Base-by-base conservation (phyloP, 257 asterid species). In the Agastache rugosa region DNA sequence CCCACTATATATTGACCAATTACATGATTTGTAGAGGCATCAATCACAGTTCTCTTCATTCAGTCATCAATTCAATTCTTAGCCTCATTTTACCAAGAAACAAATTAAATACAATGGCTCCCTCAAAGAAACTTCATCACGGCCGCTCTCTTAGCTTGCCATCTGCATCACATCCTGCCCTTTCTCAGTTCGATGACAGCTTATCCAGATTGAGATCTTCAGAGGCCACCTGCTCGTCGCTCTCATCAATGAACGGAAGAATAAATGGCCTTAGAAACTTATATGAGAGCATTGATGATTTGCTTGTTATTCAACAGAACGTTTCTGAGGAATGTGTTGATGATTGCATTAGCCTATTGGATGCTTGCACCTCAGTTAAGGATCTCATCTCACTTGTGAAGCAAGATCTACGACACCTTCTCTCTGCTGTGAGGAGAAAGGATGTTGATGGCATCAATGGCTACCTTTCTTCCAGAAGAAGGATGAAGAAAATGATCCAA, bases 61-160 rank as follows among this genome's bases (percentile, higher is more conserved):
- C 63, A 59, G 12, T 37, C 14, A n/a, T 4, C 27, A 35, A 25
- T 63, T 11, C 16, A 47, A 39, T 17, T 69, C 72, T 17, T 20
- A 41, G 11, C 64, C 63, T 34, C 50, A 51, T 42, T 54, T 19
- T 5, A 48, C 19, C 8, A 42, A 34, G 2, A 3, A 22, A 44
- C 34, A 1, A 37, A 53, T n/a, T n/a, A n/a, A n/a, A n/a, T n/a
- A n/a, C n/a, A 78, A 82, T 78, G 89, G 77, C 85, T 45, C 61
- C 83, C 70, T 74, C 82, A 3, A 82, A 80, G 61, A 54, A 82
- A 50, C 71, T 58, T 25, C 61, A 63, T 19, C 83, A 82, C 19
- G 76, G 81, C 72, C 87, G 84, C 42, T 84, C 86, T 48, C 75
- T 85, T 8, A 87, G 89, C 70, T 72, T 87, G 12, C 87, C 86